Percentiles rank a stretch among this genome's conserved stretches.
Conservation (phyloP, 2,329 filamentous ascomycete species). For the Elsinoe necatrix region DNA sequence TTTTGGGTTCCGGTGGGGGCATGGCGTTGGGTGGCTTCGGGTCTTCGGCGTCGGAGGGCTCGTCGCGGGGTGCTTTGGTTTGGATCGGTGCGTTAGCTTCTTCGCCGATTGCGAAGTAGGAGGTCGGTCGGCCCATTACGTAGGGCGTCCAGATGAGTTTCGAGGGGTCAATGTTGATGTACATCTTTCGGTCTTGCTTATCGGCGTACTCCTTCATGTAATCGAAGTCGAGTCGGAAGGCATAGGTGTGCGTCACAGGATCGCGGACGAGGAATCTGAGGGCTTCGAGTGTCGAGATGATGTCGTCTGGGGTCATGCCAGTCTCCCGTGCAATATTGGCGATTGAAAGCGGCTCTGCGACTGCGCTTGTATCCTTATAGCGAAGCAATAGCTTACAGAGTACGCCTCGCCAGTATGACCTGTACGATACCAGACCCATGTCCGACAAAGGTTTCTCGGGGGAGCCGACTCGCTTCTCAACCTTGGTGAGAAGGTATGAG, state of each 20-base stretch:
- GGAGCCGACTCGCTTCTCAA: slow-evolving; percentile 88
- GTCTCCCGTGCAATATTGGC: slow-evolving; percentile 73
- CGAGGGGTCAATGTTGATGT: slow-evolving; percentile 72
- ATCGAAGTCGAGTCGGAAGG: slow-evolving; percentile 73
- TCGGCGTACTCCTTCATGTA: slow-evolving; percentile 82
- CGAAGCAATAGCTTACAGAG: slow-evolving; percentile 75
- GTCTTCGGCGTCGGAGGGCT: slow-evolving; percentile 44
- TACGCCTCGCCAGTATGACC: slow-evolving; percentile 91
- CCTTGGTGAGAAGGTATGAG: slow-evolving; percentile 88
- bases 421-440: slow-evolving; percentile 94
- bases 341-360: slow-evolving; percentile 42
- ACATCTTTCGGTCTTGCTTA: slow-evolving; percentile 82
- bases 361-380: slow-evolving; percentile 36
- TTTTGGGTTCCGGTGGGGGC: slow-evolving; percentile 26
- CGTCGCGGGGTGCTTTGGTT: slow-evolving; percentile 79
- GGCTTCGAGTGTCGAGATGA: slow-evolving; percentile 86
- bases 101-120: slow-evolving; percentile 30
- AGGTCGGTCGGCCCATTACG: slow-evolving; percentile 68
- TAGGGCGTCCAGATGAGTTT: slow-evolving; percentile 92
- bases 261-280: slow-evolving; percentile 83
- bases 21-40: slow-evolving; percentile 37
- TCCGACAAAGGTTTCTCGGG: slow-evolving; percentile 96
- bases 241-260: slow-evolving; percentile 79
- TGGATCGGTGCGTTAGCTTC: slow-evolving; percentile 47
- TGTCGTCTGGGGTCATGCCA: slow-evolving; percentile 92